Conservation (phyloP, 1,139 yeast species). For the Protomyces pachydermus region DNA sequence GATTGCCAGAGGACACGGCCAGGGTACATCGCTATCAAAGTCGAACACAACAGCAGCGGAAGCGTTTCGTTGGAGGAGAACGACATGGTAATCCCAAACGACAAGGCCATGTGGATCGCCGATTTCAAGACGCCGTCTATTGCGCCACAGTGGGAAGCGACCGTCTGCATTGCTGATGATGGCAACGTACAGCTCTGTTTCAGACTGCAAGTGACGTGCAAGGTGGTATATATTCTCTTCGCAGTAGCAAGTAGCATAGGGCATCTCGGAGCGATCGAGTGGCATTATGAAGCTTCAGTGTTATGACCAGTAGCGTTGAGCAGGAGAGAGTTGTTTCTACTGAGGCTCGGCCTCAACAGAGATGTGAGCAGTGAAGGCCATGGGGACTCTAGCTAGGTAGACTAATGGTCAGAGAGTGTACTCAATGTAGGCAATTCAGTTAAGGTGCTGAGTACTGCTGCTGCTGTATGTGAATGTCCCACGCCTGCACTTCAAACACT, state of each 20-base stretch:
- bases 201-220: not conserved
- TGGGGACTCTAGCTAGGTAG: too few species aligned
- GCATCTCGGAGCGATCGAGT: not conserved
- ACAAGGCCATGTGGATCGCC: constrained; percentile 17
- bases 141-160: constrained; percentile 12
- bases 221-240: constrained; percentile 22
- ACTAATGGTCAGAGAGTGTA: too few species aligned
- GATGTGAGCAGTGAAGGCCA: too few species aligned
- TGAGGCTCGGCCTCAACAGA: too few species aligned
- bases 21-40: constrained; percentile 20
- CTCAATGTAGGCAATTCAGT: too few species aligned
- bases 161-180: constrained; percentile 4
- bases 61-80: not conserved
- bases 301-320: not conserved
- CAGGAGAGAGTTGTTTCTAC: too few species aligned
- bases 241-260: constrained; percentile 14
- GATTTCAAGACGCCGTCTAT: not conserved
- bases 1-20: not conserved
- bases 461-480: too few species aligned
- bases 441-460: too few species aligned
- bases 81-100: constrained; percentile 23
- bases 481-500: too few species aligned
- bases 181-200: not conserved
- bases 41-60: not conserved
- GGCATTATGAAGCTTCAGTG: not conserved